Evolutionary conservation across 1,139 yeast species (phyloP).

Genomic region (Suhomyces bolitotheri): DNA sequence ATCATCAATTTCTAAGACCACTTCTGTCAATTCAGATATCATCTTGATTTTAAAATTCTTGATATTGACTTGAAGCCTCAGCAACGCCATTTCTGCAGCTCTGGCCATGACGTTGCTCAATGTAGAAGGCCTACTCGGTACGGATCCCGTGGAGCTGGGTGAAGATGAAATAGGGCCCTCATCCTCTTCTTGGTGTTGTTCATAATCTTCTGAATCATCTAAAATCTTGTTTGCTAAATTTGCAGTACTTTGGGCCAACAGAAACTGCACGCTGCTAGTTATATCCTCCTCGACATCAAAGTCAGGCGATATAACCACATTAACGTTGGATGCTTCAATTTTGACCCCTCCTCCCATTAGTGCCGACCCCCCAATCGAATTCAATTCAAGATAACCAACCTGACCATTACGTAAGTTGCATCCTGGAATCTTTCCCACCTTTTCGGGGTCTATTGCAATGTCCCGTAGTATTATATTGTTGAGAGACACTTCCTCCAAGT

Average conservation of each 20-base stretch:
- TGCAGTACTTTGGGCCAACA: conserved; percentile 63
- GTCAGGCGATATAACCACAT: conserved; percentile 55
- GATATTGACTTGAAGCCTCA: conserved; percentile 55
- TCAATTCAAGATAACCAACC: conserved; percentile 51
- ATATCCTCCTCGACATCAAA: conserved; percentile 33
- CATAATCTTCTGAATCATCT: conserved; percentile 20
- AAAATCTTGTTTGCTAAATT: conserved; percentile 65
- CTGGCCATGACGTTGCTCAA: conserved; percentile 58
- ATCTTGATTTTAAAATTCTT: conserved; percentile 47
- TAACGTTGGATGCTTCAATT: conserved; percentile 57
- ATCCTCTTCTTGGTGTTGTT: conserved; percentile 17
- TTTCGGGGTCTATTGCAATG: conserved; percentile 72
- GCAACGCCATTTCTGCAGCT: conserved; percentile 70
- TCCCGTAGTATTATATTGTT: conserved; percentile 56
- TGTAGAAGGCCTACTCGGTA: conserved; percentile 35
- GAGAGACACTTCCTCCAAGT: conserved; percentile 72
- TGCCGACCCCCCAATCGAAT: conserved; percentile 32
- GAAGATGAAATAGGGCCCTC: conserved; percentile 3
- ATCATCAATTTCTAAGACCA: conserved; percentile 45
- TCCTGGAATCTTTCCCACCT: conserved; percentile 65
- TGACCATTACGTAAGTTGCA: conserved; percentile 63
- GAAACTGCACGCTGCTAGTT: conserved; percentile 37
- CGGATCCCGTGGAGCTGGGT: conserved; percentile 8
- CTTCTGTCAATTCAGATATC: conserved; percentile 49
- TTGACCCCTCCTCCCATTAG: conserved; percentile 59